These are phyloP conservation scores for Corymbia maculata DNA, from an alignment of 345 rosid genomes.

Conservation along the genomic window DNA sequence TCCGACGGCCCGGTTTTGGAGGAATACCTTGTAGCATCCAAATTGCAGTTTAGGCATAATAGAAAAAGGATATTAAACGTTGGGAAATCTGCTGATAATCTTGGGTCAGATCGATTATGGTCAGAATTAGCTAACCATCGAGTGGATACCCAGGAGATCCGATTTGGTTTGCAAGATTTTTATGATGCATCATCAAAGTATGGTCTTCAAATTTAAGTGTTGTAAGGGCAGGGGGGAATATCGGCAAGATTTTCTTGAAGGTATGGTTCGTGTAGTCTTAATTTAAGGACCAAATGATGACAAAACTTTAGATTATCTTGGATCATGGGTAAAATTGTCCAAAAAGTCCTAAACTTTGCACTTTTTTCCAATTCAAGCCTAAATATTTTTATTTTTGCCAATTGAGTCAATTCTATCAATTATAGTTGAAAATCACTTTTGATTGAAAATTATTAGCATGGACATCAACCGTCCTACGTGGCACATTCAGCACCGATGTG, in stretches of 20 bases:
- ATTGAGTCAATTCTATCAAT: too few relatives aligned
- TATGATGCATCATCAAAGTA: neutral
- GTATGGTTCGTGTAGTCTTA: neutral
- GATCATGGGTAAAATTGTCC: neutral
- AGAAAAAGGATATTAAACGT: neutral
- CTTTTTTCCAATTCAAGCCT: accelerated
- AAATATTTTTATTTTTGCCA: too few relatives aligned
- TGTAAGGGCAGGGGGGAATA: neutral
- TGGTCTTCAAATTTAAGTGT: neutral
- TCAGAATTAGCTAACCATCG: neutral
- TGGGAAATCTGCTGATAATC: neutral
- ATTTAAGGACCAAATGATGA: neutral
- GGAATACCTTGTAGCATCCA: neutral
- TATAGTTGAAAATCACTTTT: too few relatives aligned
- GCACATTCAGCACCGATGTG: accelerated
- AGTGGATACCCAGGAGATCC: neutral
- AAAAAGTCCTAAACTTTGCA: too few relatives aligned
- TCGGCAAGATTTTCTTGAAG: neutral
- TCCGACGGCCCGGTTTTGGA: neutral
- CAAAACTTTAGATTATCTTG: neutral
- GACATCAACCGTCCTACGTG: too few relatives aligned
- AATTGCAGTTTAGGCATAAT: neutral
- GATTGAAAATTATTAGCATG: too few relatives aligned
- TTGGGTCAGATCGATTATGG: neutral
- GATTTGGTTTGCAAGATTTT: neutral